Conservation (phyloP, 306 rosid genomes). For the Cucumis hystrix region DNA sequence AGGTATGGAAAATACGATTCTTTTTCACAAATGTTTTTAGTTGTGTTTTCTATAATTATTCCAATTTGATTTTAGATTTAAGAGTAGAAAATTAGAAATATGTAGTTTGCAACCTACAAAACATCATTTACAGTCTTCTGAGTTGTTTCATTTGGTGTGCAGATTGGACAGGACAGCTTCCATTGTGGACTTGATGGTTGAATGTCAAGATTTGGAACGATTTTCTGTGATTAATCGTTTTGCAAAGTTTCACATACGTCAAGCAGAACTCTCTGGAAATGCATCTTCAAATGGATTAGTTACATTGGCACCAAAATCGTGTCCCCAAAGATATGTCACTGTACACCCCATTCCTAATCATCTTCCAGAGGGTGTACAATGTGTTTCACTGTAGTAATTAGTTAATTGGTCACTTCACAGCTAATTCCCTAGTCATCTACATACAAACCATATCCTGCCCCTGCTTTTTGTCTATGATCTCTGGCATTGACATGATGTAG, state of each 20-base stretch:
- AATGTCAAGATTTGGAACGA: constrained; percentile 46
- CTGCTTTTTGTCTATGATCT: constrained; percentile 9
- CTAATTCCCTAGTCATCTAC: constrained; percentile 15
- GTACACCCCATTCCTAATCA: constrained; percentile 28
- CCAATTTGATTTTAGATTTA: background rate
- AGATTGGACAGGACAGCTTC: constrained; percentile 36
- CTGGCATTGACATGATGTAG: constrained; percentile 16
- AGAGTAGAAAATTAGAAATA: background rate
- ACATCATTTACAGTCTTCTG: background rate
- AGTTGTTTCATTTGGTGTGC: constrained; percentile 14
- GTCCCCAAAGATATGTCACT: constrained; percentile 32
- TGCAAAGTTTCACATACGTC: constrained; percentile 43
- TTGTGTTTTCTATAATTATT: background rate
- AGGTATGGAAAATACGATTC: constrained; percentile 17
- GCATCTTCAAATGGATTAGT: constrained; percentile 21
- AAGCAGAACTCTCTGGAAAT: constrained; percentile 21
- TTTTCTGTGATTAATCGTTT: constrained; percentile 43
- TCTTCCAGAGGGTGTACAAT: constrained; percentile 41
- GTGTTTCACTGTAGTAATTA: constrained; percentile 34
- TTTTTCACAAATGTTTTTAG: background rate
- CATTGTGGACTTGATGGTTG: constrained; percentile 27
- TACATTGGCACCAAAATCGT: constrained; percentile 8
- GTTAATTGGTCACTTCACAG: constrained; percentile 8
- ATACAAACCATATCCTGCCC: constrained; percentile 10
- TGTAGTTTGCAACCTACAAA: background rate